A percentile compares a stretch with the other conserved stretches of the same genome.
These are phyloP conservation scores for Hansenula anomala DNA, from an alignment of 1,139 yeast species.

Conservation along the genomic window DNA sequence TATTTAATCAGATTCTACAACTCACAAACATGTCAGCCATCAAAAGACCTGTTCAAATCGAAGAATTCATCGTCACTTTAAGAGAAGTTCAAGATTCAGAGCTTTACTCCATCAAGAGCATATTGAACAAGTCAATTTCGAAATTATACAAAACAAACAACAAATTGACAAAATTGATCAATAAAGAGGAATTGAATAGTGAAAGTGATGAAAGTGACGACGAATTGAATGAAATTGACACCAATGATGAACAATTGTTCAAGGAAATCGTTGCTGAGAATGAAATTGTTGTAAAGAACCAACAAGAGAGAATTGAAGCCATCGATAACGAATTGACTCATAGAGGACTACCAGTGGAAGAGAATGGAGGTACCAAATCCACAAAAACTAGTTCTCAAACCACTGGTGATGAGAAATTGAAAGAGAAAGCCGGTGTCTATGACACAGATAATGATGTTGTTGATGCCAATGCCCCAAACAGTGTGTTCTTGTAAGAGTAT, in stretches of 20 bases:
- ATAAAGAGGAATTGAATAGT: slow-evolving; percentile 9
- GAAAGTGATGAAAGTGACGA: slow-evolving; percentile 12
- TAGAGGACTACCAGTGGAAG: slow-evolving; percentile 12
- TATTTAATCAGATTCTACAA: no score
- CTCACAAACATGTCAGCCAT: slow-evolving; percentile 15
- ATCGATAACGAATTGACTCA: slow-evolving; percentile 17
- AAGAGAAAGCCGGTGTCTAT: background rate
- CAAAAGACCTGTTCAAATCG: slow-evolving; percentile 20
- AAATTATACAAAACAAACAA: slow-evolving; percentile 17
- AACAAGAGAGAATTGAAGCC: slow-evolving; percentile 15
- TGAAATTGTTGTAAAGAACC: slow-evolving; percentile 15
- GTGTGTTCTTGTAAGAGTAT: slow-evolving; percentile 12
- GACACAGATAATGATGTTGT: slow-evolving; percentile 18
- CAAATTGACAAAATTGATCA: slow-evolving; percentile 14
- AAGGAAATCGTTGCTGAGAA: slow-evolving; percentile 20
- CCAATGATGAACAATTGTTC: slow-evolving; percentile 14
- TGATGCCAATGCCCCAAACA: slow-evolving; percentile 18
- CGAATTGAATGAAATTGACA: slow-evolving; percentile 9
- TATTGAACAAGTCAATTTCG: slow-evolving; percentile 10
- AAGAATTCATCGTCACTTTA: slow-evolving; percentile 17
- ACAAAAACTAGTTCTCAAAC: background rate
- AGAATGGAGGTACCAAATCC: background rate
- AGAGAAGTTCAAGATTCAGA: slow-evolving; percentile 17
- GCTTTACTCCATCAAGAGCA: slow-evolving; percentile 11
- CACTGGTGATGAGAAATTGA: background rate